Evolutionary conservation across 345 rosid species (phyloP), one percentile per base, ranked within the genome.

Genomic region (Hibiscus trionum): DNA sequence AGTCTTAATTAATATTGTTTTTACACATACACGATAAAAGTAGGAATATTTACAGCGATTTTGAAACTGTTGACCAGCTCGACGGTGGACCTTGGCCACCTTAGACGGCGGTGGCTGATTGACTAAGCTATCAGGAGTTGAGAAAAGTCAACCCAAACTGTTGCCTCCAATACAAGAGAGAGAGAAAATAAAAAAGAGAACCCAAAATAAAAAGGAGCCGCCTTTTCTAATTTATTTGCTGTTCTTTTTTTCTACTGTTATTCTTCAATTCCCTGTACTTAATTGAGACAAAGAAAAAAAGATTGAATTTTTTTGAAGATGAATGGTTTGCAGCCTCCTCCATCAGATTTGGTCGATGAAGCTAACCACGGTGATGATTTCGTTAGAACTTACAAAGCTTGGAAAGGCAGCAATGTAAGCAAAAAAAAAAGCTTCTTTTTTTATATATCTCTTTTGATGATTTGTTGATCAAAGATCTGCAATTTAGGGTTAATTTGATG

Each of bases 321-420:
- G 89, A 70, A 71, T 66, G 77, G 72, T 37, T 61, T 78, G 53
- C 53, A 11, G 53, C 16, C n/a, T 49, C 16, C 50, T 11, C 50
- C 50, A 46, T 64, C 84, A 37, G 76, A 56, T 44, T 57, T 52
- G 61, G 78, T 77, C 74, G 70, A 69, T 67, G 84, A 63, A 19
- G 84, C 61, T 10, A 84, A 74, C 60, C 78, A 68, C 19, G 81
- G 70, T 35, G 79, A 73, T 39, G 84, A 74, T 79, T 75, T 79
- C 78, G 77, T 80, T 73, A 88, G 83, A 83, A 83, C 88, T 70
- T 89, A 89, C 66, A 82, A 83, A 76, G 88, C 85, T 12, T 91
- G 95, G 97, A 86, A 89, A 81, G 95, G 95, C 74, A 89, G 84
- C 65, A 91, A 89, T 83, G 95, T 88, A 78, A 89, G 87, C 73